phyloP scores from a whole-genome alignment of 2,329 filamentous ascomycete species.

The Aspergillus quadrilineatus region DNA sequence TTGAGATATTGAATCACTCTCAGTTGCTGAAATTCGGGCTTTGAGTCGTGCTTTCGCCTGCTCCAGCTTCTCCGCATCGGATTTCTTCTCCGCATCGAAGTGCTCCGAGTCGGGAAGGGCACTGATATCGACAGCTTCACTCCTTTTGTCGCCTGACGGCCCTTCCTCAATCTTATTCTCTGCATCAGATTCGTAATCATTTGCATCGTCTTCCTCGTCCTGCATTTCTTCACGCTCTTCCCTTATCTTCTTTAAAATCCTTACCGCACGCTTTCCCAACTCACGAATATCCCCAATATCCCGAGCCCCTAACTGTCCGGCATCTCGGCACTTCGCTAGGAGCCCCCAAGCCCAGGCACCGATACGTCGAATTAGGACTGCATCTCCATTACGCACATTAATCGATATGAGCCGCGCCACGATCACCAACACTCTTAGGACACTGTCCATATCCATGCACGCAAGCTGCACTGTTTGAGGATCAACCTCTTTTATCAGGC shows the following conservation, averaged over 20 bases:
- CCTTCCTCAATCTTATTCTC: slow-evolving; percentile 16
- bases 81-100: slow-evolving; percentile 18
- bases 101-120: slow-evolving; percentile 17
- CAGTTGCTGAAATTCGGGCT: slow-evolving; percentile 32
- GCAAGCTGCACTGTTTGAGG: slow-evolving; percentile 53
- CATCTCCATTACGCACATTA: slow-evolving; percentile 61
- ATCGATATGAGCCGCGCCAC: slow-evolving; percentile 60
- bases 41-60: slow-evolving; percentile 51
- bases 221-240: slow-evolving; percentile 38
- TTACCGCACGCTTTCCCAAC: slow-evolving; percentile 72
- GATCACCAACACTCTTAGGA: slow-evolving; percentile 64
- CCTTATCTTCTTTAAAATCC: slow-evolving; percentile 45
- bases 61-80: slow-evolving; percentile 43
- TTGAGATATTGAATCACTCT: slow-evolving; percentile 18
- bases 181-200: slow-evolving; percentile 24
- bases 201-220: slow-evolving; percentile 22
- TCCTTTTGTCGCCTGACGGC: not conserved
- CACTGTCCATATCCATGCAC: slow-evolving; percentile 59
- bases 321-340: slow-evolving; percentile 70
- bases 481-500: slow-evolving; percentile 37
- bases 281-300: slow-evolving; percentile 76
- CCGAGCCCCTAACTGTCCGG: slow-evolving; percentile 71
- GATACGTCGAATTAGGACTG: slow-evolving; percentile 62
- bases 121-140: not conserved
- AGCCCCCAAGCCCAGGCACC: slow-evolving; percentile 86